phyloP scores from a whole-genome alignment of 2,329 filamentous ascomycete species.

The Colletotrichum siamense region DNA sequence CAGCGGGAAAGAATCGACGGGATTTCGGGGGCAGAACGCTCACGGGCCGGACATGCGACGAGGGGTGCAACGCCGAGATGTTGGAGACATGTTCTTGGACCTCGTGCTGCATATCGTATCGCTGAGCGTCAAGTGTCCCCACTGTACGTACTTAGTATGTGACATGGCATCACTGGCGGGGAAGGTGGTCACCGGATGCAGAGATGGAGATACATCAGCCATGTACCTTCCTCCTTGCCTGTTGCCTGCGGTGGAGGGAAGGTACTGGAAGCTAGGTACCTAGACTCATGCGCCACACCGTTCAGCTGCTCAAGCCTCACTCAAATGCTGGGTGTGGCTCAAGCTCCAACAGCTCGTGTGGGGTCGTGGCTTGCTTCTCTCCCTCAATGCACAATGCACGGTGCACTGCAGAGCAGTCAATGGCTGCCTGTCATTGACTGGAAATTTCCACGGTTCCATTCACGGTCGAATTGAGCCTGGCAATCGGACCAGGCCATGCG shows the following conservation, averaged over 20 bases:
- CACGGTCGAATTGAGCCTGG: conserved; percentile 4
- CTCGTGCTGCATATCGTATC: background rate
- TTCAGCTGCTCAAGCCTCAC: background rate
- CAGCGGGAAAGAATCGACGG: background rate
- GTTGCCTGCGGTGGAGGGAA: background rate
- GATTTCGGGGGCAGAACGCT: background rate
- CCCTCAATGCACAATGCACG: background rate
- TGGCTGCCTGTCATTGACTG: conserved; percentile 8
- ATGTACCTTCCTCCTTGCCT: background rate
- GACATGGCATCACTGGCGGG: conserved; percentile 14
- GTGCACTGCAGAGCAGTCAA: background rate
- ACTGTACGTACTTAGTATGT: background rate
- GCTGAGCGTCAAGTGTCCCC: background rate
- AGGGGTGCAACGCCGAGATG: background rate
- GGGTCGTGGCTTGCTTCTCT: background rate
- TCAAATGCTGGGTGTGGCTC: background rate
- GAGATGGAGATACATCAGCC: background rate
- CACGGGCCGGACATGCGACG: conserved; percentile 14
- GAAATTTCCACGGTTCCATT: conserved; percentile 22
- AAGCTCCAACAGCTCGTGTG: conserved; percentile 23
- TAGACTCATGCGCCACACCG: background rate
- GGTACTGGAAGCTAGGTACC: background rate
- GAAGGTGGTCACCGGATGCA: background rate
- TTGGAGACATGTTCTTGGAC: conserved; percentile 9
- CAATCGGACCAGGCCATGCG: background rate